Evolutionary conservation across 1,284 basidiomycete species (phyloP).

Genomic region (Ustilago trichophora): DNA sequence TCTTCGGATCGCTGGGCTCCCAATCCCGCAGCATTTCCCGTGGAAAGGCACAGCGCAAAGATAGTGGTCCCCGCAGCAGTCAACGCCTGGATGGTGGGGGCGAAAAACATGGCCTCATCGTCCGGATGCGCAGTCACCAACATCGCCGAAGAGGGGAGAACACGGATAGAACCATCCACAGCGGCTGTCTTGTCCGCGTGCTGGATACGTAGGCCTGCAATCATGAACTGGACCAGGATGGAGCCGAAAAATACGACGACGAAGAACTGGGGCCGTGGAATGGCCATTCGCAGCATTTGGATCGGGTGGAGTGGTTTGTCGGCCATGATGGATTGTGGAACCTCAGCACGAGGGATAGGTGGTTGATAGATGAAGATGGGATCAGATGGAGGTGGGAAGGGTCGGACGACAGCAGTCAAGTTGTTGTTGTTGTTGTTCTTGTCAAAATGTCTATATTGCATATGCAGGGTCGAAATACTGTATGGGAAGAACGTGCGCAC

Average conservation of each 20-base stretch:
- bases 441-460: no score
- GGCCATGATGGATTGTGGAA: slow-evolving; percentile 17
- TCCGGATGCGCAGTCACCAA: slow-evolving; percentile 88
- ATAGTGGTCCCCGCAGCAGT: slow-evolving; percentile 68
- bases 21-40: slow-evolving; percentile 81
- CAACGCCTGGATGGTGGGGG: slow-evolving; percentile 75
- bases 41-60: slow-evolving; percentile 69
- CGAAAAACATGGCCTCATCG: slow-evolving; percentile 92
- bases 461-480: no score
- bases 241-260: slow-evolving; percentile 26
- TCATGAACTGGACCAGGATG: slow-evolving; percentile 32
- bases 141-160: slow-evolving; percentile 66
- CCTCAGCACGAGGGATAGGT: no score
- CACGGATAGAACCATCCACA: slow-evolving; percentile 1
- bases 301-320: slow-evolving; percentile 9
- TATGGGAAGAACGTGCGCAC: no score
- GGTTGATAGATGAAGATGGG: no score
- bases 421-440: no score
- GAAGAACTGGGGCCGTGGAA: slow-evolving; percentile 40
- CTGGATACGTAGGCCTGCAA: slow-evolving; percentile 23
- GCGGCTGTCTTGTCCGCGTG: not conserved
- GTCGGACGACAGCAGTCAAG: no score
- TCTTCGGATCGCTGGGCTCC: slow-evolving; percentile 76
- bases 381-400: no score
- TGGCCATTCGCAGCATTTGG: slow-evolving; percentile 32